A percentile compares a stretch with the other conserved stretches of the same genome.
Conservation (phyloP, 805 yeast species). For the Candida dendrica region DNA sequence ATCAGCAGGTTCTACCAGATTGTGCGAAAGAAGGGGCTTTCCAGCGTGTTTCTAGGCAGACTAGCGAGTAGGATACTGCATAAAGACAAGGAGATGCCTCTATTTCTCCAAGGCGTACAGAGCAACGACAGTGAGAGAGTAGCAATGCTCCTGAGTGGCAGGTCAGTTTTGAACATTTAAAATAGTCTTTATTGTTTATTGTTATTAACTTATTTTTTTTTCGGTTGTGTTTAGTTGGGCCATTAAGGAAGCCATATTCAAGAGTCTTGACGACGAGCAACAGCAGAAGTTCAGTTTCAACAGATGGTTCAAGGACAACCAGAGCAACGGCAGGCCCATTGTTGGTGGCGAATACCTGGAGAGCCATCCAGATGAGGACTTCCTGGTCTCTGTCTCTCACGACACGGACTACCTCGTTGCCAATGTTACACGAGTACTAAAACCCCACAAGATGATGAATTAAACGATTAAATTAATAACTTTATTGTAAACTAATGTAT, state of each 20-base stretch:
- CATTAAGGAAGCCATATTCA: constrained; percentile 66
- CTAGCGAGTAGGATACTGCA: constrained; percentile 46
- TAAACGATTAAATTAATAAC: no score
- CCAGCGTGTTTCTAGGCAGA: constrained; percentile 24
- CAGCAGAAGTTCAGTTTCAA: constrained; percentile 50
- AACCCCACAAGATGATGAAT: background rate
- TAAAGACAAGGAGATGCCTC: constrained; percentile 31
- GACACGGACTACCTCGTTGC: constrained; percentile 57
- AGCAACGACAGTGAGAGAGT: constrained; percentile 19
- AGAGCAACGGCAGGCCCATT: constrained; percentile 35
- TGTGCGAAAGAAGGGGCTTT: constrained; percentile 26
- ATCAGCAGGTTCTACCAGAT: constrained; percentile 39
- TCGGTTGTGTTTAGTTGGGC: no score
- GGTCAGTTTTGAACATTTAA: constrained; percentile 10
- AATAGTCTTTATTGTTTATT: no score
- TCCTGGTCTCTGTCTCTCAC: constrained; percentile 53
- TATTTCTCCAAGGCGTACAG: constrained; percentile 17
- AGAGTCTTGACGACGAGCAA: constrained; percentile 40
- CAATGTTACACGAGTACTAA: constrained; percentile 38
- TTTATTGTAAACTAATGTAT: no score
- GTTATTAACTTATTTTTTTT: no score
- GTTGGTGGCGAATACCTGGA: constrained; percentile 27
- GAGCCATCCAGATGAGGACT: constrained; percentile 31
- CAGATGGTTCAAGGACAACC: constrained; percentile 48
- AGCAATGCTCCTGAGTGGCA: constrained; percentile 38